Evolutionary conservation across 306 rosid species (phyloP), one percentile per base, ranked within the genome.

Genomic region (Cyclanthera cordifolia): DNA sequence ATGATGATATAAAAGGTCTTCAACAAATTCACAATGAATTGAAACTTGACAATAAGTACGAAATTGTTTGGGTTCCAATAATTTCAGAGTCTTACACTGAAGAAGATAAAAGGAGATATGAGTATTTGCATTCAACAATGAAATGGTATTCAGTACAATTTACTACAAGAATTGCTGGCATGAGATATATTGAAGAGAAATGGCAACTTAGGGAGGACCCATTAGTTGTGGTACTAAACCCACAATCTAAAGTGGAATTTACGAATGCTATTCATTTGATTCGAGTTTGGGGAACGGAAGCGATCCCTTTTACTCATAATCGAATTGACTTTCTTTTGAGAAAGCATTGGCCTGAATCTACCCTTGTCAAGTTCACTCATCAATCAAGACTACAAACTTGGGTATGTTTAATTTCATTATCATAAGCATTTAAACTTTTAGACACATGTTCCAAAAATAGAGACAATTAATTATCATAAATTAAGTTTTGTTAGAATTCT

Each of bases 71-170:
- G 67, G 10, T 86, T 49, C 89, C 88, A 0, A 58, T 80, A 8
- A 89, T 84, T 28, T 49, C 67, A 65, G 89, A 86, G 52, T 53
- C 76, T 24, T 82, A 89, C 83, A 82, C 20, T 0, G 80, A 84
- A 3, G 73, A 72, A 1, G 8, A 71, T 39, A 49, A 19, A 19
- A 83, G 72, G 78, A 85, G 77, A 82, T 90, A 82, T 13, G 91
- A 90, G 20, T 8, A 6, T 6, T 32, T 85, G 21, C 70, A 72
- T 15, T 46, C 71, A 2, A 83, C 73, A 79, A 80, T 90, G 82
- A 83, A 86, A 0, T 90, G 94, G 91, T 79, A 64, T 28, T 61
- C 67, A 16, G 79, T 82, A 67, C 80, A 76, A 13, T 43, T 63
- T 25, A 76, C 70, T 50, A 45, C 58, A n/a, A 7, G 71, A 32